These are phyloP conservation scores for Leccinum colubrinum DNA, from an alignment of 1,284 basidiomycete species.

Conservation along the genomic window DNA sequence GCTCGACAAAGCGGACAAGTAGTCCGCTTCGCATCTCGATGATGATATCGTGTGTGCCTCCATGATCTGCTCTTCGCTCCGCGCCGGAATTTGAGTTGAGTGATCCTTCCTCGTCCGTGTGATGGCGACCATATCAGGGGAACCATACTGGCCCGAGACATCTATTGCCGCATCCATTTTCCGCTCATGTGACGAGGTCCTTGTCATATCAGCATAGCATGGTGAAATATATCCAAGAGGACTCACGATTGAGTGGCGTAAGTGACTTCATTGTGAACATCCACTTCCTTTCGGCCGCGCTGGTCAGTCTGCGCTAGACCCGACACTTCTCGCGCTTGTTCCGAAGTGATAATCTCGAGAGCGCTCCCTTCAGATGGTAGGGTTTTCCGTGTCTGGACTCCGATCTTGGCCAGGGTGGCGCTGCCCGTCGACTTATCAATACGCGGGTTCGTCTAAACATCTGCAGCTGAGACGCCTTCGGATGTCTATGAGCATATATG, in stretches of 20 bases:
- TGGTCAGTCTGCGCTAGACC: neutral
- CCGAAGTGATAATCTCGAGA: neutral
- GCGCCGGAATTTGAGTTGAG: neutral
- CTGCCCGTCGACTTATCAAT: neutral
- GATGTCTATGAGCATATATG: neutral
- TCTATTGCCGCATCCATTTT: neutral
- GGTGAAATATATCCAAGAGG: neutral
- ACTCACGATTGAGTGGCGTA: constrained; percentile 5
- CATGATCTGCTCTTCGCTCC: neutral
- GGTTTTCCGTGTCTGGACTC: neutral
- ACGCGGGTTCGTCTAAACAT: neutral
- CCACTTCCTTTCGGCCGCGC: neutral
- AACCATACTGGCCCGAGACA: neutral
- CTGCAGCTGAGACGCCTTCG: neutral
- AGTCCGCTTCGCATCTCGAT: neutral
- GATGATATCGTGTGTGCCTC: neutral
- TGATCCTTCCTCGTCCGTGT: neutral
- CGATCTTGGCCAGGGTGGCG: neutral
- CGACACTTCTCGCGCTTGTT: neutral
- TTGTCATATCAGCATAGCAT: neutral
- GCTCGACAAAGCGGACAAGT: neutral
- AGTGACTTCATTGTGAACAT: neutral
- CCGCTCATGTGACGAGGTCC: neutral
- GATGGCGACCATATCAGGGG: neutral
- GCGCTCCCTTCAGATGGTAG: neutral